Evolutionary conservation across 208 protist genomes (phyloP).

Genomic region (Porcisia hertigi): DNA sequence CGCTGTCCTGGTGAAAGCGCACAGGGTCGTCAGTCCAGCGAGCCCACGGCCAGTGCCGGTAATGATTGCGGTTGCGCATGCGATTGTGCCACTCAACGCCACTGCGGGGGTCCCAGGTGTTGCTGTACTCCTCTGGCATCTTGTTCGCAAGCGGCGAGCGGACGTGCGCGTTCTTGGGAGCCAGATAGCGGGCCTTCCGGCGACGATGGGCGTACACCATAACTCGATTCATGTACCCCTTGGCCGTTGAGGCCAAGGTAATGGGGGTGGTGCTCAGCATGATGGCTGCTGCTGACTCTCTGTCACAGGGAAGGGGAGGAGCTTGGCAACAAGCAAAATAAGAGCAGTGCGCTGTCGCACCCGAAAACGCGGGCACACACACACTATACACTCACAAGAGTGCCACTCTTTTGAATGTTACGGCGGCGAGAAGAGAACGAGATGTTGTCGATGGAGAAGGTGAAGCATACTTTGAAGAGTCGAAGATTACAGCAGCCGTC

Average conservation of each 20-base stretch:
- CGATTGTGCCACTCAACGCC: slow-evolving; percentile 85
- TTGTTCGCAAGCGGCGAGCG: slow-evolving; percentile 71
- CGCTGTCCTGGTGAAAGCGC: slow-evolving; percentile 52
- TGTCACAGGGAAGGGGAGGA: neutral
- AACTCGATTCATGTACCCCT: slow-evolving; percentile 78
- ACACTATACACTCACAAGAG: neutral
- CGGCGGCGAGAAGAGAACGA: neutral
- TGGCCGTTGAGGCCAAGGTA: slow-evolving; percentile 36
- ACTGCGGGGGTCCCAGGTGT: slow-evolving; percentile 70
- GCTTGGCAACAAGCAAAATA: neutral
- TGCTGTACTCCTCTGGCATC: slow-evolving; percentile 71
- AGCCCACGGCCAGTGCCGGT: slow-evolving; percentile 80
- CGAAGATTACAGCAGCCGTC: neutral
- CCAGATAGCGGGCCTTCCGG: slow-evolving; percentile 55
- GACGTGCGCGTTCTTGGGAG: slow-evolving; percentile 50
- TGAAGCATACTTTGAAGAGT: neutral
- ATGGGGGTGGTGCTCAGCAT: slow-evolving; percentile 36
- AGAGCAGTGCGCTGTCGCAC: neutral
- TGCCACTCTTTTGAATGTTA: neutral
- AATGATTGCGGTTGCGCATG: slow-evolving; percentile 58
- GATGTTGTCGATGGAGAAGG: neutral
- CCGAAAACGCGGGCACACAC: neutral
- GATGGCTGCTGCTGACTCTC: neutral
- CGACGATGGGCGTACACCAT: slow-evolving; percentile 85
- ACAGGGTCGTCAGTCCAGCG: slow-evolving; percentile 76